Evolutionary conservation across 306 rosid species (phyloP).

Genomic region (Castanospermum australe): DNA sequence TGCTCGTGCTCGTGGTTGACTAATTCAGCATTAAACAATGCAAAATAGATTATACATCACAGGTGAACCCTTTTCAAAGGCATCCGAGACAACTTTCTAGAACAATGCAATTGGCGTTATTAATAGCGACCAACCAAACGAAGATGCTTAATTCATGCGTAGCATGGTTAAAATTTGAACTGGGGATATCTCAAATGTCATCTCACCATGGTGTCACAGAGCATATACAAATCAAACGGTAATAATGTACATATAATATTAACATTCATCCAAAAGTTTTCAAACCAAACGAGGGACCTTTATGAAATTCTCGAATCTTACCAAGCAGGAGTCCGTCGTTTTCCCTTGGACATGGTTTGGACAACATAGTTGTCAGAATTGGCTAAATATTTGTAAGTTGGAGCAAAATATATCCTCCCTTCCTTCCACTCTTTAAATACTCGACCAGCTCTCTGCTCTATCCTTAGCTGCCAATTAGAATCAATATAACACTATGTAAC

Average conservation of each 20-base stretch:
- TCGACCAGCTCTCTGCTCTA: conserved; percentile 83
- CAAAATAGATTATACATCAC: not conserved
- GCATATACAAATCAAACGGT: conserved; percentile 18
- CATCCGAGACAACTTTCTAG: not conserved
- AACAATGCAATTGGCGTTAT: conserved; percentile 16
- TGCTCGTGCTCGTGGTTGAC: not conserved
- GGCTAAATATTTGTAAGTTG: conserved; percentile 84
- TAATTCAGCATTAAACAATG: conserved; percentile 17
- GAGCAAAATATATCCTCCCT: conserved; percentile 79
- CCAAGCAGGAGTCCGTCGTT: conserved; percentile 93
- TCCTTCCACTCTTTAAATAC: conserved; percentile 92
- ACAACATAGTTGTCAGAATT: conserved; percentile 77
- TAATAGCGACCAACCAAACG: not conserved
- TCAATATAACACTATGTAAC: no score
- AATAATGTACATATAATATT: conserved; percentile 14
- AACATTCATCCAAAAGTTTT: not conserved
- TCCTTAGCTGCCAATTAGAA: conserved; percentile 55
- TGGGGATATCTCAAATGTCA: not conserved
- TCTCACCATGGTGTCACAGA: not conserved
- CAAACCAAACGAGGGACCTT: not conserved
- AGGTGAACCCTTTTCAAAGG: not conserved
- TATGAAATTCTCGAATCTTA: conserved; percentile 36
- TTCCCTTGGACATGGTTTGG: conserved; percentile 63
- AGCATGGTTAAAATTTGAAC: not conserved
- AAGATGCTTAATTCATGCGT: conserved; percentile 10